Evolutionary conservation across 257 asterid genomes (phyloP).

Genomic region (Petrea volubilis): DNA sequence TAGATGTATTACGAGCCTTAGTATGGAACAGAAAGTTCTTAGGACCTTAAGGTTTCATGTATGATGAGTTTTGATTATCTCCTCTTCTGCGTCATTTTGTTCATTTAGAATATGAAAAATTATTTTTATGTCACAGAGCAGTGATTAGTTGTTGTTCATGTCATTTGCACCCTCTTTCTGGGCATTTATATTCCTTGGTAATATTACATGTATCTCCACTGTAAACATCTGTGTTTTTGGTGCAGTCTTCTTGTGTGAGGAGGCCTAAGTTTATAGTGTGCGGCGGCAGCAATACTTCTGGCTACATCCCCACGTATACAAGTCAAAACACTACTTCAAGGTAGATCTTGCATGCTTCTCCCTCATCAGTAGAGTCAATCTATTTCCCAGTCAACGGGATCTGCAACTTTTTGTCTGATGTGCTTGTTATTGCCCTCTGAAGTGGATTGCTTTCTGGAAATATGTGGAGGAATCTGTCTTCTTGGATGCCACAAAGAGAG

Average conservation of each 20-base stretch:
- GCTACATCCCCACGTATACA: conserved; percentile 66
- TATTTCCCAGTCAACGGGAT: neutral
- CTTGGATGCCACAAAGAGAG: conserved; percentile 84
- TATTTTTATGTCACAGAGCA: neutral
- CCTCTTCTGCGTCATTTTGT: no score
- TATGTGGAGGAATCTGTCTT: conserved; percentile 67
- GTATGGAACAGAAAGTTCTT: no score
- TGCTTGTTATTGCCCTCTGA: conserved; percentile 16
- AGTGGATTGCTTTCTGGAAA: conserved; percentile 77
- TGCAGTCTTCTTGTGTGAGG: conserved; percentile 59
- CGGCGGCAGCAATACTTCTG: conserved; percentile 51
- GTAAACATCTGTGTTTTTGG: conserved; percentile 10
- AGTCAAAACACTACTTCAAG: conserved; percentile 62
- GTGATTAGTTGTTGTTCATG: conserved; percentile 3
- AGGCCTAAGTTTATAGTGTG: conserved; percentile 63
- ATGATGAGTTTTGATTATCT: conserved; percentile 7
- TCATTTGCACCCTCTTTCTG: conserved; percentile 5
- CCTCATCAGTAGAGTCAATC: conserved; percentile 9
- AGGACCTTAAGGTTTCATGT: neutral
- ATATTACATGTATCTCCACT: neutral
- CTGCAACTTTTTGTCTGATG: conserved; percentile 13
- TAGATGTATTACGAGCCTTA: no score
- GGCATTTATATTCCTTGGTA: conserved; percentile 6
- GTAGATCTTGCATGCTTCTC: conserved; percentile 32
- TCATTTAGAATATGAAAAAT: neutral